Evolutionary conservation across 1,139 yeast species (phyloP).

Genomic region (Geotrichum armillariae): DNA sequence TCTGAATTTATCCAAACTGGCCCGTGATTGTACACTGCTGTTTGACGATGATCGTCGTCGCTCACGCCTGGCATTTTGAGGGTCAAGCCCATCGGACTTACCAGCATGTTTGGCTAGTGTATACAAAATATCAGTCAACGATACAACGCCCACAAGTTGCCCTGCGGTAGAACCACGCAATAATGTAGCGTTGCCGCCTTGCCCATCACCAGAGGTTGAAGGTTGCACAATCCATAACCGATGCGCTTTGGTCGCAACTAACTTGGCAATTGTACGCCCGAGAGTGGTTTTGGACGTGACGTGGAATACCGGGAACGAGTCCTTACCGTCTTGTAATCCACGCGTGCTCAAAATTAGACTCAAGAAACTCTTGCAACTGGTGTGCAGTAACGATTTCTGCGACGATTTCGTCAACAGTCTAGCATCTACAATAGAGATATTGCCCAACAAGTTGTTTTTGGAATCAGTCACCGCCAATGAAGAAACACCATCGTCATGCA

Average conservation of each 20-base stretch:
- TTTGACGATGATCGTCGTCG: slow-evolving; percentile 63
- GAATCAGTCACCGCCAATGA: slow-evolving; percentile 94
- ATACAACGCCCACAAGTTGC: slow-evolving; percentile 82
- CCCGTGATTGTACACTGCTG: slow-evolving; percentile 32
- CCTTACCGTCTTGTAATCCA: slow-evolving; percentile 93
- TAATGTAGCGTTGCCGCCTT: slow-evolving; percentile 23
- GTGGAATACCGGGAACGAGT: slow-evolving; percentile 94
- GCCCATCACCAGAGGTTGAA: slow-evolving; percentile 18
- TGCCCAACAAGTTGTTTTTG: slow-evolving; percentile 74
- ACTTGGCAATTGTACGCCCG: slow-evolving; percentile 87
- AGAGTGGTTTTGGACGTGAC: slow-evolving; percentile 77
- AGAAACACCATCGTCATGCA: slow-evolving; percentile 82
- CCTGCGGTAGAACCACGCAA: slow-evolving; percentile 57
- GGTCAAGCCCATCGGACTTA: slow-evolving; percentile 71
- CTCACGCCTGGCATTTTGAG: slow-evolving; percentile 81
- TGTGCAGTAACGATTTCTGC: slow-evolving; percentile 75
- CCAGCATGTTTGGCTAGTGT: slow-evolving; percentile 71
- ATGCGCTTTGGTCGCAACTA: slow-evolving; percentile 93
- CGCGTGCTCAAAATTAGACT: slow-evolving; percentile 82
- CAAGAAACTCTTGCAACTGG: slow-evolving; percentile 83
- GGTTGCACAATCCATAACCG: slow-evolving; percentile 88
- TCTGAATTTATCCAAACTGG: slow-evolving; percentile 29
- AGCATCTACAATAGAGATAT: slow-evolving; percentile 92
- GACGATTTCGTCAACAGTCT: slow-evolving; percentile 79
- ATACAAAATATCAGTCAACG: slow-evolving; percentile 84